phyloP scores from a whole-genome alignment of 2,329 filamentous ascomycete genomes.

The Alternaria novae-zelandiae region DNA sequence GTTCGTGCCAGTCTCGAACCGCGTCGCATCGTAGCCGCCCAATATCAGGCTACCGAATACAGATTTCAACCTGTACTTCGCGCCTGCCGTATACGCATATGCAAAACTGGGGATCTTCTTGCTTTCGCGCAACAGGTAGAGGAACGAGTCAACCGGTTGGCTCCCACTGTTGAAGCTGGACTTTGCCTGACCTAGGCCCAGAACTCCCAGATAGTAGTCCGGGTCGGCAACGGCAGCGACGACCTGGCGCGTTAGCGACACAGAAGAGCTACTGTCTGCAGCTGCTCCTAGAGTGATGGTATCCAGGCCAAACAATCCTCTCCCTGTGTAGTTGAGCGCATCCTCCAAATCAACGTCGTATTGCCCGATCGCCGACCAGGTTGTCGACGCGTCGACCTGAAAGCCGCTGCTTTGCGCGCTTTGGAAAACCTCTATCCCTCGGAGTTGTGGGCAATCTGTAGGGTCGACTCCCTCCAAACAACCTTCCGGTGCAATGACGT shows the following conservation, averaged over 20 bases:
- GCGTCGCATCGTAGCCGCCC: constrained; percentile 51
- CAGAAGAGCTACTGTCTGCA: constrained; percentile 17
- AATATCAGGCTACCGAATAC: constrained; percentile 47
- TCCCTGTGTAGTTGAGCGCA: constrained; percentile 32
- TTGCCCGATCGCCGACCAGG: constrained; percentile 44
- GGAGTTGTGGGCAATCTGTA: constrained; percentile 34
- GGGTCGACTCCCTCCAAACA: constrained; percentile 38
- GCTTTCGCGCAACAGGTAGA: constrained; percentile 36
- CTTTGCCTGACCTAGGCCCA: constrained; percentile 38
- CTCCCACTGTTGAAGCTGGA: constrained; percentile 39
- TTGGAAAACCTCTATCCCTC: constrained; percentile 40
- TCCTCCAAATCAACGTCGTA: constrained; percentile 41
- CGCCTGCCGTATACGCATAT: constrained; percentile 46
- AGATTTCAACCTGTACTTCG: constrained; percentile 41
- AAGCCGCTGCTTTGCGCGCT: constrained; percentile 41
- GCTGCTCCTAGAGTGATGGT: constrained; percentile 35
- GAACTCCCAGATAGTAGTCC: constrained; percentile 40
- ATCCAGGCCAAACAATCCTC: constrained; percentile 44
- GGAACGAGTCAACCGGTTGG: constrained; percentile 33
- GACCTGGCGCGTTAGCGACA: constrained; percentile 36
- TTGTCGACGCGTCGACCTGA: constrained; percentile 34
- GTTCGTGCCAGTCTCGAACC: constrained; percentile 40
- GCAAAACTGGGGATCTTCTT: constrained; percentile 44
- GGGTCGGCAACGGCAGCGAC: constrained; percentile 38
- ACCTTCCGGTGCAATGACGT: constrained; percentile 44